Percentiles rank a stretch among this genome's conserved stretches.
Evolutionary conservation across 1,139 yeast species (phyloP).

Genomic region (Debaryomyces subglobosus): DNA sequence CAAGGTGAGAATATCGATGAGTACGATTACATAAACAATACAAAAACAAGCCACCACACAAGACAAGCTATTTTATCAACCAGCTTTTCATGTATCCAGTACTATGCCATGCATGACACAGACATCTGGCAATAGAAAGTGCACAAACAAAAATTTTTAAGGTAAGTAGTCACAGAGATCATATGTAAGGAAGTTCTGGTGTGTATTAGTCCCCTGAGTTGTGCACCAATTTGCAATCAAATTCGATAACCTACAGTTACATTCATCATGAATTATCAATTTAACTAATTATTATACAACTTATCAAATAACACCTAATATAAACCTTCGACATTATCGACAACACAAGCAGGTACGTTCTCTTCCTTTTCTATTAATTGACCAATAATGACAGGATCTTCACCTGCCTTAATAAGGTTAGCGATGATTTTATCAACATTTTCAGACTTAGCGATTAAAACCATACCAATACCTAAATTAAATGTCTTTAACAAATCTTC

Average conservation of each 20-base stretch:
- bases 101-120: background rate
- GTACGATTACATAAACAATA: background rate
- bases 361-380: slow-evolving; percentile 57
- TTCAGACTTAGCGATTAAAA: slow-evolving; percentile 69
- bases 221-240: background rate
- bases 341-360: slow-evolving; percentile 66
- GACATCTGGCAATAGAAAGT: background rate
- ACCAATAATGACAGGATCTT: slow-evolving; percentile 81
- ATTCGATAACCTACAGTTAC: background rate
- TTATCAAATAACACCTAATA: slow-evolving; percentile 38
- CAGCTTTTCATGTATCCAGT: background rate
- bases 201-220: background rate
- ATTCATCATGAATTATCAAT: background rate
- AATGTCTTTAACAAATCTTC: slow-evolving; percentile 86
- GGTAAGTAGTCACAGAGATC: background rate
- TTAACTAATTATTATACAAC: slow-evolving; percentile 4
- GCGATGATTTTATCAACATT: slow-evolving; percentile 61
- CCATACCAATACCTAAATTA: slow-evolving; percentile 98
- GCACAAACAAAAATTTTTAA: background rate
- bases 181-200: background rate
- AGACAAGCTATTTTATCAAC: background rate
- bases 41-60: background rate
- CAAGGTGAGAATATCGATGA: background rate
- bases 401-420: slow-evolving; percentile 65
- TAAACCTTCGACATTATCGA: slow-evolving; percentile 61